Evolutionary conservation across 2,329 filamentous ascomycete species (phyloP).

Genomic region (Fonsecaea nubica): DNA sequence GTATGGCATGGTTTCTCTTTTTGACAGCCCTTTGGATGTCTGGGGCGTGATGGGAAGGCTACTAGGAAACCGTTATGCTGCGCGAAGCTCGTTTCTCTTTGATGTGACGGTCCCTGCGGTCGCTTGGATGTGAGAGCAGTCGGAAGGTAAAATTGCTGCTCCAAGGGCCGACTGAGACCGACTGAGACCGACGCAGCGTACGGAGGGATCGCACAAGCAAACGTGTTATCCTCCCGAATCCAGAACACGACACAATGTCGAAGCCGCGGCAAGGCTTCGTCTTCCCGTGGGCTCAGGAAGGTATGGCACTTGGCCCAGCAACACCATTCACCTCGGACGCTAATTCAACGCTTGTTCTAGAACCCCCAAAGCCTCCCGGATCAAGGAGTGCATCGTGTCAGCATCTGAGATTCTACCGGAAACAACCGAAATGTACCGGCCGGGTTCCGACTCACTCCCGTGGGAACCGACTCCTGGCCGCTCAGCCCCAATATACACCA

Average conservation of each 20-base stretch:
- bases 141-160: no score
- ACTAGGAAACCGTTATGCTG: not conserved
- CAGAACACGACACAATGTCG: not conserved
- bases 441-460: not conserved
- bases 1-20: conserved; percentile 49
- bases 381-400: not conserved
- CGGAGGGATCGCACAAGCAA: no score
- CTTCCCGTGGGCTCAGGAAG: not conserved
- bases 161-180: not conserved
- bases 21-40: not conserved
- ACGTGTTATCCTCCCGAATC: not conserved
- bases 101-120: no score
- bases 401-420: not conserved
- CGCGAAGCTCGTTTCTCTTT: not conserved
- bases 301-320: no score
- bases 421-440: not conserved
- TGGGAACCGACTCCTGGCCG: no score
- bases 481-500: no score
- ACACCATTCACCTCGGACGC: no score
- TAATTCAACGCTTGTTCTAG: no score
- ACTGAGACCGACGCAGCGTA: not conserved
- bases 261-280: no score
- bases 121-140: no score
- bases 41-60: not conserved
- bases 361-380: no score